Percentiles rank a stretch among this genome's conserved stretches.
phyloP scores from a whole-genome alignment of 2,329 filamentous ascomycete species.

The Golovinomyces cichoracearum region DNA sequence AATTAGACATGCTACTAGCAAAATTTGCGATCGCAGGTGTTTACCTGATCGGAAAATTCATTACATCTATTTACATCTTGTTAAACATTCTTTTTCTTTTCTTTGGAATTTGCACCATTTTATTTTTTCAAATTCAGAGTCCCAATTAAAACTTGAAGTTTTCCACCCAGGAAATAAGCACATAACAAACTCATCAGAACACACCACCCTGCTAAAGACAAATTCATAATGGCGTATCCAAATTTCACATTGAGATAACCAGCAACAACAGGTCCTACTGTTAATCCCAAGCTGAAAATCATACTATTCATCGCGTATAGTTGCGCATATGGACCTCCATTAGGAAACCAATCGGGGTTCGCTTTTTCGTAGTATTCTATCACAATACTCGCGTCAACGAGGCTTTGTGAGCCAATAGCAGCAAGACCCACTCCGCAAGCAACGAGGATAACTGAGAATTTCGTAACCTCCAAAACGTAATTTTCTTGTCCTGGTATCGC shows the following conservation, averaged over 20 bases:
- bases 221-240: conserved; percentile 30
- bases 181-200: conserved; percentile 5
- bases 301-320: conserved; percentile 39
- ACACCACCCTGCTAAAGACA: conserved; percentile 9
- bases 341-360: conserved; percentile 29
- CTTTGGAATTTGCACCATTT: too few species aligned
- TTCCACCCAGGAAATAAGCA: conserved; percentile 8
- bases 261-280: conserved; percentile 31
- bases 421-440: conserved; percentile 26
- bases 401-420: conserved; percentile 25
- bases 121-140: too few species aligned
- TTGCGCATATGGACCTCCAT: conserved; percentile 34
- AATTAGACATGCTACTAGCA: too few species aligned
- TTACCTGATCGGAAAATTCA: too few species aligned
- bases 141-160: too few species aligned
- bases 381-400: conserved; percentile 30
- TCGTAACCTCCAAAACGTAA: conserved; percentile 18
- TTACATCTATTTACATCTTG: too few species aligned
- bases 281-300: conserved; percentile 32
- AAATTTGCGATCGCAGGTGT: too few species aligned
- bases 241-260: conserved; percentile 25
- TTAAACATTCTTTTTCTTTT: too few species aligned
- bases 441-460: conserved; percentile 22
- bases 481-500: conserved; percentile 6
- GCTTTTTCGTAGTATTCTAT: conserved; percentile 28